phyloP scores from a whole-genome alignment of 192 early-diverging fungal genomes.

The Rhizoclosmatium sp. region DNA sequence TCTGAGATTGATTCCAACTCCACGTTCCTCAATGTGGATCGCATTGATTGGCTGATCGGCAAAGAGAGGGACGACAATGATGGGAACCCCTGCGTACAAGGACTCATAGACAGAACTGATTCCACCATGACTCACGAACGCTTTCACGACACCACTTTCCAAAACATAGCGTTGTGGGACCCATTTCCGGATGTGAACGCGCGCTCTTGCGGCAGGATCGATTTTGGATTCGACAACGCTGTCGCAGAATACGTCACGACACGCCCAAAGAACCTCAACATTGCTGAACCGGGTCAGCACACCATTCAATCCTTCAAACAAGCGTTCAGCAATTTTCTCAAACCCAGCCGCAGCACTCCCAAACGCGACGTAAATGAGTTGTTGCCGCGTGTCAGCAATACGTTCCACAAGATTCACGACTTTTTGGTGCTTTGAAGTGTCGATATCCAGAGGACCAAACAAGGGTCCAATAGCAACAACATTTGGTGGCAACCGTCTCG shows the following conservation, averaged over 20 bases:
- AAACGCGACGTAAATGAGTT: conserved; percentile 23
- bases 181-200: conserved; percentile 13
- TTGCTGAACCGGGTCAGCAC: background rate
- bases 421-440: background rate
- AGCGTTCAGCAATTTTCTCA: background rate
- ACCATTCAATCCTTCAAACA: background rate
- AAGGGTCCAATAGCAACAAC: conserved; percentile 15
- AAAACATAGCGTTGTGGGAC: conserved; percentile 1
- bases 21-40: background rate
- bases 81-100: background rate
- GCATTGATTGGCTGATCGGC: conserved; percentile 2
- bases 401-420: background rate
- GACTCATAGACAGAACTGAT: background rate
- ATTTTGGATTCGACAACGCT: background rate
- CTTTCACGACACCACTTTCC: background rate
- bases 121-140: conserved; percentile 21
- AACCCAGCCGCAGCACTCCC: background rate
- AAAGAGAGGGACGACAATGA: conserved; percentile 24
- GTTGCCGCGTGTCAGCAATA: background rate
- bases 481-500: background rate
- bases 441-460: background rate
- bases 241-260: background rate
- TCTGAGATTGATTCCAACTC: conserved; percentile 3
- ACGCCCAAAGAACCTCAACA: conserved; percentile 2
- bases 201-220: background rate